A percentile compares a stretch with the other conserved stretches of the same genome.
phyloP scores from a whole-genome alignment of 352 stramenopile species.

The Globisporangium viniferum region DNA sequence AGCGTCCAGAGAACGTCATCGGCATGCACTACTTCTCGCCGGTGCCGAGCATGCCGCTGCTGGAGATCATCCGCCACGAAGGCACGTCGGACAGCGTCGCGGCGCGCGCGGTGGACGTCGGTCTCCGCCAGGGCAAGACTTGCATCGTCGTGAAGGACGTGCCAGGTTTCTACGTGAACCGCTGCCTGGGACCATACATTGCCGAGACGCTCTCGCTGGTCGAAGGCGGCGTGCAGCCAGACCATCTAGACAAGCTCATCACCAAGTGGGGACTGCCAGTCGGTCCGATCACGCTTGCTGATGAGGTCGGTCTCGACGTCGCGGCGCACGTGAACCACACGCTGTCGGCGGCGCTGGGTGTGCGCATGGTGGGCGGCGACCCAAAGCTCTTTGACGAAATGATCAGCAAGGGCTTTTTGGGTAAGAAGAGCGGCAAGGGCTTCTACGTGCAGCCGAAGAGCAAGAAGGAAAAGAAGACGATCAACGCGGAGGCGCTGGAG shows the following conservation, averaged over 20 bases:
- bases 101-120: constrained; percentile 93
- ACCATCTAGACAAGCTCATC: constrained; percentile 94
- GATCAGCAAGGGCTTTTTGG: constrained; percentile 94
- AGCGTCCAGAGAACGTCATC: constrained; percentile 90
- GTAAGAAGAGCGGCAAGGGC: constrained; percentile 96
- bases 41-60: constrained; percentile 96
- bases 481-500: constrained; percentile 86
- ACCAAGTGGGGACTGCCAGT: constrained; percentile 97
- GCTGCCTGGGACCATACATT: constrained; percentile 95
- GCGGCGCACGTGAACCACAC: constrained; percentile 92
- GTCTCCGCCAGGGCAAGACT: constrained; percentile 97
- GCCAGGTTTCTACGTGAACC: constrained; percentile 99
- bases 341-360: constrained; percentile 93
- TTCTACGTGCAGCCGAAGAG: constrained; percentile 96
- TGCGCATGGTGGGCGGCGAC: constrained; percentile 92
- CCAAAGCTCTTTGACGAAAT: constrained; percentile 93
- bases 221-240: constrained; percentile 89
- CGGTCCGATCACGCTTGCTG: constrained; percentile 95
- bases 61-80: constrained; percentile 98
- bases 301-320: constrained; percentile 98
- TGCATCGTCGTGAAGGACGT: constrained; percentile 98
- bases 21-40: constrained; percentile 99
- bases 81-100: constrained; percentile 87
- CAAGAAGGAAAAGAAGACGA: constrained; percentile 89
- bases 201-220: constrained; percentile 90